phyloP scores from a whole-genome alignment of 768 basidiomycete genomes.

The Tricholoma matsutake region DNA sequence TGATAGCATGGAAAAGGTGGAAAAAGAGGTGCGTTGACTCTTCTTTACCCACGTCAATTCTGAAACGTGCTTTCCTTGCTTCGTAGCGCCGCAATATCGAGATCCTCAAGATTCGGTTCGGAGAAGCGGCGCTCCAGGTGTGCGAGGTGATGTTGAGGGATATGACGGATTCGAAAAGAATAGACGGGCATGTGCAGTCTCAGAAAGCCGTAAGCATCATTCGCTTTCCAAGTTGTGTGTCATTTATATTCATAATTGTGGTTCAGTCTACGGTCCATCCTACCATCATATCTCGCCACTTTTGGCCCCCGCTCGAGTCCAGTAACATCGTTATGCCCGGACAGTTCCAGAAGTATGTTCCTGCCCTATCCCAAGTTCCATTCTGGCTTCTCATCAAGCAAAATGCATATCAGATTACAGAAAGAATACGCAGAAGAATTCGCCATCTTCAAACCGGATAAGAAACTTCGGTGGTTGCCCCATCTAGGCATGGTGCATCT shows the following conservation, averaged over 20 bases:
- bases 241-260: background rate
- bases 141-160: slow-evolving; percentile 99
- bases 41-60: background rate
- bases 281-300: slow-evolving; percentile 88
- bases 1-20: slow-evolving; percentile 76
- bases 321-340: slow-evolving; percentile 79
- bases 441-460: slow-evolving; percentile 86
- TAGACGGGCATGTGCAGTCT: slow-evolving; percentile 83
- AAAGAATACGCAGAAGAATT: slow-evolving; percentile 76
- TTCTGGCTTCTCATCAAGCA: slow-evolving; percentile 3
- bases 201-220: slow-evolving; percentile 53
- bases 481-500: slow-evolving; percentile 84
- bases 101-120: slow-evolving; percentile 93
- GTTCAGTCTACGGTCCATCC: slow-evolving; percentile 74
- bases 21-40: slow-evolving; percentile 49
- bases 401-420: slow-evolving; percentile 51
- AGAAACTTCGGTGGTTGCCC: slow-evolving; percentile 84
- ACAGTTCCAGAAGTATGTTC: slow-evolving; percentile 70
- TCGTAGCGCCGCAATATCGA: slow-evolving; percentile 85
- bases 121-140: slow-evolving; percentile 87
- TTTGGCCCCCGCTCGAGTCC: slow-evolving; percentile 88
- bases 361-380: background rate
- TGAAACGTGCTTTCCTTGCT: slow-evolving; percentile 3
- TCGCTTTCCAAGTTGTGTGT: background rate
- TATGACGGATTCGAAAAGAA: slow-evolving; percentile 90